A percentile compares a stretch with the other conserved stretches of the same genome.
Evolutionary conservation across 2,329 filamentous ascomycete genomes (phyloP).

Genomic region (Sarocladium brachiariae): DNA sequence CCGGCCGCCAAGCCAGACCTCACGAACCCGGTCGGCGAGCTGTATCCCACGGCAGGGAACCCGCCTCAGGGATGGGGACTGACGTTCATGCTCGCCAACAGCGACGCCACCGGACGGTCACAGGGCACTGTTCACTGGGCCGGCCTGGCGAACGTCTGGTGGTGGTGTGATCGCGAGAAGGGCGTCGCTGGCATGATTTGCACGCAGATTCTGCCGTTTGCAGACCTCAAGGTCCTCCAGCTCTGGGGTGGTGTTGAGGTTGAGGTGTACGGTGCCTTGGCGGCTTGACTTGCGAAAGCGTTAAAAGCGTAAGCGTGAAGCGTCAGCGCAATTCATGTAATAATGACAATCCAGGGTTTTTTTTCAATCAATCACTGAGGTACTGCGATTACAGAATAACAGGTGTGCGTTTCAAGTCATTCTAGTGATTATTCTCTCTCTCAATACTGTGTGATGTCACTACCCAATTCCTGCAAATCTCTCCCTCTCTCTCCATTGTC

Average conservation of each 20-base stretch:
- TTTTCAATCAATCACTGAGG: no score
- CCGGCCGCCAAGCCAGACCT: constrained; percentile 41
- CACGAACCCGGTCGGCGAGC: constrained; percentile 38
- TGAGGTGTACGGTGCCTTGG: constrained; percentile 26
- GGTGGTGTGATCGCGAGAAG: constrained; percentile 56
- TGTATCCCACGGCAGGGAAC: constrained; percentile 38
- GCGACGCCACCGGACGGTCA: constrained; percentile 44
- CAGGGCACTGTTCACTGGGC: constrained; percentile 48
- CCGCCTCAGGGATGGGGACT: constrained; percentile 60
- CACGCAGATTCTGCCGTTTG: constrained; percentile 45
- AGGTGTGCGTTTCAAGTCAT: no score
- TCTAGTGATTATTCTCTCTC: no score
- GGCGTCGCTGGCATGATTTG: constrained; percentile 48
- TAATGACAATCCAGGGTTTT: no score
- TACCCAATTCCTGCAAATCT: no score
- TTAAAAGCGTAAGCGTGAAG: no score
- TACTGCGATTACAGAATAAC: no score
- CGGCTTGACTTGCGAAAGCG: not conserved
- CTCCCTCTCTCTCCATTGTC: no score
- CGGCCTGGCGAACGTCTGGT: constrained; percentile 53
- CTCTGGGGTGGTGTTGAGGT: constrained; percentile 34
- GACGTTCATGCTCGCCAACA: constrained; percentile 46
- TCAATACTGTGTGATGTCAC: no score
- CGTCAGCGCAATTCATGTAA: no score
- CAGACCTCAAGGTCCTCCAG: constrained; percentile 31